Evolutionary conservation across 2,329 filamentous ascomycete genomes (phyloP).

Genomic region (Alternaria sp.): DNA sequence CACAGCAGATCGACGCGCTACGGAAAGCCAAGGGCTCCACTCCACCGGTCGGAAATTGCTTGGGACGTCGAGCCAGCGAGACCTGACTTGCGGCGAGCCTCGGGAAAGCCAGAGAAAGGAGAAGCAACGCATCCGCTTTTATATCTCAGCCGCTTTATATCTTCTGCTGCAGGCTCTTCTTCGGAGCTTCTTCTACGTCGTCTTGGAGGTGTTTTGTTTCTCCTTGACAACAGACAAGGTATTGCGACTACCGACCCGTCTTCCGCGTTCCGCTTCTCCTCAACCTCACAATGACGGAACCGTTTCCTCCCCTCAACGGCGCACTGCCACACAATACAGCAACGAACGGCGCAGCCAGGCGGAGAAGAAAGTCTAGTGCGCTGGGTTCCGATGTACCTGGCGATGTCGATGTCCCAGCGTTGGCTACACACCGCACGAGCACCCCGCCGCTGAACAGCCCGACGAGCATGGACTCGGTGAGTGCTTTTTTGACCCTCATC

Average conservation of each 20-base stretch:
- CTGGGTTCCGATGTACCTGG: conserved; percentile 60
- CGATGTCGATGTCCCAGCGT: conserved; percentile 58
- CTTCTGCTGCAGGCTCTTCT: background rate
- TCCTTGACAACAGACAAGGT: background rate
- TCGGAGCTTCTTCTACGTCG: background rate
- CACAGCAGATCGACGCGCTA: conserved; percentile 2
- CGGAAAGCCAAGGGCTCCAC: conserved; percentile 1
- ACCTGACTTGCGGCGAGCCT: conserved; percentile 1
- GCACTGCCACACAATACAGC: conserved; percentile 18
- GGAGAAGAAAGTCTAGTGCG: conserved; percentile 55
- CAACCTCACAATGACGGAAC: conserved; percentile 33
- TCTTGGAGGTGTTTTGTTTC: background rate
- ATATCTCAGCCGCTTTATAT: background rate
- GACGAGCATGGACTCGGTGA: conserved; percentile 28
- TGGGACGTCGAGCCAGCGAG: background rate
- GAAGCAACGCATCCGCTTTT: conserved; percentile 2
- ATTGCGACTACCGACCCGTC: background rate
- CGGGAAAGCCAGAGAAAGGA: conserved; percentile 10
- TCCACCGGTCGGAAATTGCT: conserved; percentile 3
- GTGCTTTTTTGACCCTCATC: background rate
- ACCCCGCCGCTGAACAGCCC: conserved; percentile 29
- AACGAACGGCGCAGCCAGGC: conserved; percentile 22
- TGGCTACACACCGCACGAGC: conserved; percentile 53
- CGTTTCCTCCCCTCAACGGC: conserved; percentile 42
- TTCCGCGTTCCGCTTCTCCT: background rate